Evolutionary conservation across 345 rosid species (phyloP).

Genomic region (Geranium brycei): DNA sequence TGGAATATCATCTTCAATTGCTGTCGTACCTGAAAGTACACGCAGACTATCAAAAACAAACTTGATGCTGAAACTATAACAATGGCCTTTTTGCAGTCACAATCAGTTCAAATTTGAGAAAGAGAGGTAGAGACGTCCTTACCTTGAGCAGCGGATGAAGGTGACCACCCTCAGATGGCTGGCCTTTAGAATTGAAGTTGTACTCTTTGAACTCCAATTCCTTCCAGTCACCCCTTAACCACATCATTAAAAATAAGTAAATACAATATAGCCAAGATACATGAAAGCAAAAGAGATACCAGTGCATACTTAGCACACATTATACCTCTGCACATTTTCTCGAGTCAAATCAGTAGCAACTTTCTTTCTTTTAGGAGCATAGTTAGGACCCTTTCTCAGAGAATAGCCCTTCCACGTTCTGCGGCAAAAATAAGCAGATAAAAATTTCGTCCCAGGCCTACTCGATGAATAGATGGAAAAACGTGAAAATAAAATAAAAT

Average conservation of each 20-base stretch:
- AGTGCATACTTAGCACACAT: no score
- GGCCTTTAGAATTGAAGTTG: slow-evolving; percentile 85
- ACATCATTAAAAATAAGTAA: background rate
- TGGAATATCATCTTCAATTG: slow-evolving; percentile 72
- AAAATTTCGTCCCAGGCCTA: background rate
- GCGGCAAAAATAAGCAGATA: background rate
- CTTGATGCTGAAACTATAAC: background rate
- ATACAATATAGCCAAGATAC: background rate
- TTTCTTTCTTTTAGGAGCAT: slow-evolving; percentile 67
- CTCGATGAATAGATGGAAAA: slow-evolving; percentile 1
- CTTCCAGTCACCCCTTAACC: slow-evolving; percentile 70
- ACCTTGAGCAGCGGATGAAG: slow-evolving; percentile 93
- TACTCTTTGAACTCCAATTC: slow-evolving; percentile 81
- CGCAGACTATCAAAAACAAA: slow-evolving; percentile 2
- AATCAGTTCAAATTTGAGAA: background rate
- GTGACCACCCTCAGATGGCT: slow-evolving; percentile 72
- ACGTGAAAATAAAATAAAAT: slow-evolving; percentile 6
- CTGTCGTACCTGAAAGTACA: slow-evolving; percentile 49
- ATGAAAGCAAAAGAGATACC: no score
- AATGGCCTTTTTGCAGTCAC: background rate
- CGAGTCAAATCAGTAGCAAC: slow-evolving; percentile 80
- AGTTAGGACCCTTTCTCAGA: slow-evolving; percentile 62
- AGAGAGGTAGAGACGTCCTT: slow-evolving; percentile 11
- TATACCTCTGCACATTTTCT: slow-evolving; percentile 72
- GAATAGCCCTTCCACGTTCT: slow-evolving; percentile 85